These are phyloP conservation scores for Phytophthora constricta DNA, from an alignment of 352 stramenopile species.

Conservation along the genomic window DNA sequence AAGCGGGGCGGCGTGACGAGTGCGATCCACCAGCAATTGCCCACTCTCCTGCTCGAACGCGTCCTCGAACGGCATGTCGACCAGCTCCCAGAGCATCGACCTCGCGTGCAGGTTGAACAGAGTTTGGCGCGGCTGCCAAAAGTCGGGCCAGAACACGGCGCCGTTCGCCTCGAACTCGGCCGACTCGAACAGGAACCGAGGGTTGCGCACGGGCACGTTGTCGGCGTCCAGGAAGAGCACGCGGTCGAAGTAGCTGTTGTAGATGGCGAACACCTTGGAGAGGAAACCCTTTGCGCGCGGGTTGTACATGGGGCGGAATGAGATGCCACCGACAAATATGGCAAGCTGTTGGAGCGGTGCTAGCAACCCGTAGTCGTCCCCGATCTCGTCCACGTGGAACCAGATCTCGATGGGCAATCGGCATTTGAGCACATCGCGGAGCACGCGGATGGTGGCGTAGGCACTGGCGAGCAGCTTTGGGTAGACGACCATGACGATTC, in stretches of 20 bases:
- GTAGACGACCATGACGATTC: constrained; percentile 61
- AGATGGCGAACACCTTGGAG: constrained; percentile 58
- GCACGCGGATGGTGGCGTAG: constrained; percentile 39
- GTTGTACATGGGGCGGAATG: constrained; percentile 42
- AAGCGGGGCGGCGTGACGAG: constrained; percentile 38
- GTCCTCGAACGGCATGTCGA: constrained; percentile 48
- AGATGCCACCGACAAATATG: constrained; percentile 27
- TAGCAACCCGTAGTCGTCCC: constrained; percentile 12
- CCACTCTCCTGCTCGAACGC: constrained; percentile 77
- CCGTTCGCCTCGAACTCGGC: constrained; percentile 42
- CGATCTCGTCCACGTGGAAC: constrained; percentile 47
- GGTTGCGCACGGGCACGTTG: constrained; percentile 54
- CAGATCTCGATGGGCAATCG: constrained; percentile 60
- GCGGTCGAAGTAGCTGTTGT: constrained; percentile 51
- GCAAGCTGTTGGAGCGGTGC: constrained; percentile 36
- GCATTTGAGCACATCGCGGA: constrained; percentile 44
- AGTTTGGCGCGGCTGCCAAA: constrained; percentile 59
- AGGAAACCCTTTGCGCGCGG: constrained; percentile 43
- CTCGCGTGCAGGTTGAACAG: constrained; percentile 64
- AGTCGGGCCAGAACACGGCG: constrained; percentile 75
- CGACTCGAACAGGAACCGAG: constrained; percentile 52
- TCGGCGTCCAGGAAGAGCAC: constrained; percentile 65
- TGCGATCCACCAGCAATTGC: constrained; percentile 55
- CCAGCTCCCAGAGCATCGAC: constrained; percentile 60
- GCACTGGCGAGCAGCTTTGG: constrained; percentile 49